These are phyloP conservation scores for Liquidambar formosana DNA, from an alignment of 164 flowering plant species.

Conservation along the genomic window DNA sequence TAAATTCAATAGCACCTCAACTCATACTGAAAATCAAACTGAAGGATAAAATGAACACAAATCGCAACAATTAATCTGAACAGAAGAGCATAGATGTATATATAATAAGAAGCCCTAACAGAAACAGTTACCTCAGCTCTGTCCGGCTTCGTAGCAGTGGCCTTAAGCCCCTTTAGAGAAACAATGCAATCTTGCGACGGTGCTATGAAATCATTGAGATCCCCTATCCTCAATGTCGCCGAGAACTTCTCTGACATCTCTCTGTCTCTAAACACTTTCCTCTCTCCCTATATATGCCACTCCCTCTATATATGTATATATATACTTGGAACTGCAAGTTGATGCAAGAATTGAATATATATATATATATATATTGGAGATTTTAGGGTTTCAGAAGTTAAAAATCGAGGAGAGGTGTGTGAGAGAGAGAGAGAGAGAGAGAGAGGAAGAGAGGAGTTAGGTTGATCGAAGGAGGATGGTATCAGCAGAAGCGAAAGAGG, in stretches of 20 bases:
- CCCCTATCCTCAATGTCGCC: conserved; percentile 71
- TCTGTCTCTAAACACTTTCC: background rate
- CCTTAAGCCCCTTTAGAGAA: conserved; percentile 54
- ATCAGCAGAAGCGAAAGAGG: background rate
- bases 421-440: background rate
- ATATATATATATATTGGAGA: background rate
- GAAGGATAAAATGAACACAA: background rate
- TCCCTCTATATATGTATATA: background rate
- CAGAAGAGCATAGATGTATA: background rate
- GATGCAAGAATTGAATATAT: too few species aligned
- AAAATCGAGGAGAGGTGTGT: background rate
- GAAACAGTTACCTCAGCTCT: conserved; percentile 31
- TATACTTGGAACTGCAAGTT: background rate
- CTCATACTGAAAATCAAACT: background rate
- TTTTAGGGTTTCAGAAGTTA: background rate
- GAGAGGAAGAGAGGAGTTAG: too few species aligned
- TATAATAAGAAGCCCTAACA: background rate
- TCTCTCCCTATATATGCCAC: background rate
- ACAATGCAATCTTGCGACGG: conserved; percentile 92
- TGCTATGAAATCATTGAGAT: conserved; percentile 92
- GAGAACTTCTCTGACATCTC: conserved; percentile 92
- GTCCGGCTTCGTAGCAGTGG: conserved; percentile 38
- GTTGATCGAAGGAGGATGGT: background rate
- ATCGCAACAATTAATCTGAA: background rate
- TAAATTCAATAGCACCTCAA: background rate